A percentile compares a stretch with the other conserved stretches of the same genome.
phyloP scores from a whole-genome alignment of 371 early-diverging fungal species.

The Rhizomucor pusillus region DNA sequence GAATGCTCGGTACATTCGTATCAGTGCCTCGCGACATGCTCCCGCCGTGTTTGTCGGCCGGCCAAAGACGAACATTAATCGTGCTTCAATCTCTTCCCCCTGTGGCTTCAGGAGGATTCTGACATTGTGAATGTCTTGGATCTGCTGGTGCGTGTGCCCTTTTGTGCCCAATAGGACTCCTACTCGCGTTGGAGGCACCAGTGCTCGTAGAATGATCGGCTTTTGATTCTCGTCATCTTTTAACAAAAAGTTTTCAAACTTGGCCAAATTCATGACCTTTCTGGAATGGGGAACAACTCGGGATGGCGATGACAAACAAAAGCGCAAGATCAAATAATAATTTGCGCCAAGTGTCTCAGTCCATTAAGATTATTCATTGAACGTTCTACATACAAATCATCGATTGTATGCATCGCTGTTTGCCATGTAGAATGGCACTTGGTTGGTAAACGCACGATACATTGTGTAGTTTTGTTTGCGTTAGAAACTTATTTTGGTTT shows the following conservation, averaged over 20 bases:
- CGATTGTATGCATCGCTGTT: too few species aligned
- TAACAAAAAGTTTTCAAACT: not conserved
- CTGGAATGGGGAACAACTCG: not conserved
- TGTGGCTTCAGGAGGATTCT: conserved; percentile 5
- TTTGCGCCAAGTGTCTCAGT: too few species aligned
- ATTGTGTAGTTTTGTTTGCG: too few species aligned
- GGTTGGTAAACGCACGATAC: too few species aligned
- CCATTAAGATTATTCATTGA: too few species aligned
- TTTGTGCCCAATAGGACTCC: conserved; percentile 14
- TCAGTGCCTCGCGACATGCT: conserved; percentile 12
- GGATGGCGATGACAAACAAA: too few species aligned
- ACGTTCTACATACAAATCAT: too few species aligned
- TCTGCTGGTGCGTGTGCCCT: conserved; percentile 7
- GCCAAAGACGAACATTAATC: conserved; percentile 14
- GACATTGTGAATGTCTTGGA: conserved; percentile 15
- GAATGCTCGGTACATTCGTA: conserved; percentile 12
- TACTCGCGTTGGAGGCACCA: conserved; percentile 4
- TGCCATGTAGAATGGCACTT: too few species aligned
- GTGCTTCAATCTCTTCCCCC: conserved; percentile 9
- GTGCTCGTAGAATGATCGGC: conserved; percentile 20
- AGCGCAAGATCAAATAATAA: too few species aligned
- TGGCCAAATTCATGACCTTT: not conserved
- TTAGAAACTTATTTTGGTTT: too few species aligned
- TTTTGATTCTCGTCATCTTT: conserved; percentile 1
- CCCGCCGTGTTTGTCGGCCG: conserved; percentile 4